A percentile compares a stretch with the other conserved stretches of the same genome.
phyloP scores from a whole-genome alignment of 495 filamentous ascomycete genomes.

The Elasticomyces elasticus region DNA sequence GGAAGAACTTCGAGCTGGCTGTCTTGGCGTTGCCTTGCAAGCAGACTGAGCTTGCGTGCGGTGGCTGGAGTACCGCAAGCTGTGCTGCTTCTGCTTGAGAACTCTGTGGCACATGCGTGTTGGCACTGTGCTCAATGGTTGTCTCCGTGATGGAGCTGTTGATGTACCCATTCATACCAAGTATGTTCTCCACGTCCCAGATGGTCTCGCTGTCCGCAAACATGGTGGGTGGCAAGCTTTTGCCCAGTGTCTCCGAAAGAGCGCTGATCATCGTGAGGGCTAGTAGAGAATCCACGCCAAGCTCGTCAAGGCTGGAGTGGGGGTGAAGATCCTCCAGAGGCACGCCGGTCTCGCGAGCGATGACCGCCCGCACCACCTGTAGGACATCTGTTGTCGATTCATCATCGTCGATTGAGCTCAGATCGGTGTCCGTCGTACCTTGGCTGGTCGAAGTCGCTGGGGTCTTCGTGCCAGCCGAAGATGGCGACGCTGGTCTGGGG shows the following conservation, averaged over 20 bases:
- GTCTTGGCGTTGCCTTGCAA: conserved; percentile 42
- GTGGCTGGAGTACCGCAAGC: conserved; percentile 10
- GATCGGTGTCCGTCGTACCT: background rate
- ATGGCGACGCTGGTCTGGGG: conserved; percentile 35
- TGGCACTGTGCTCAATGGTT: no score
- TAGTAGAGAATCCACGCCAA: conserved; percentile 48
- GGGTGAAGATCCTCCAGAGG: conserved; percentile 49
- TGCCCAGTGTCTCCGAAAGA: conserved; percentile 39
- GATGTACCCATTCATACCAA: conserved; percentile 15
- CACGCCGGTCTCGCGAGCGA: conserved; percentile 60
- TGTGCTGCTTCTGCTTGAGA: background rate
- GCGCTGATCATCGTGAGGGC: conserved; percentile 41
- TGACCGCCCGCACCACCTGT: conserved; percentile 45
- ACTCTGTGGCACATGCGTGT: no score
- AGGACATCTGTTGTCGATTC: conserved; percentile 24
- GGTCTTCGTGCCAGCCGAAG: conserved; percentile 36
- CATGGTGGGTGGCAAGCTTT: conserved; percentile 15
- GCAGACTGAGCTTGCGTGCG: conserved; percentile 41
- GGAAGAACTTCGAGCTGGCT: conserved; percentile 37
- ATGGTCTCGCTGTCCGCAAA: conserved; percentile 4
- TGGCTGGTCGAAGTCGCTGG: conserved; percentile 3
- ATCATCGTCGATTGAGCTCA: conserved; percentile 29
- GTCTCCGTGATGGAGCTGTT: background rate
- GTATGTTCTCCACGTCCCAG: conserved; percentile 23
- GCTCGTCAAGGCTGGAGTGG: conserved; percentile 36